Evolutionary conservation across 768 basidiomycete genomes (phyloP).

Genomic region (Suillus decipiens): DNA sequence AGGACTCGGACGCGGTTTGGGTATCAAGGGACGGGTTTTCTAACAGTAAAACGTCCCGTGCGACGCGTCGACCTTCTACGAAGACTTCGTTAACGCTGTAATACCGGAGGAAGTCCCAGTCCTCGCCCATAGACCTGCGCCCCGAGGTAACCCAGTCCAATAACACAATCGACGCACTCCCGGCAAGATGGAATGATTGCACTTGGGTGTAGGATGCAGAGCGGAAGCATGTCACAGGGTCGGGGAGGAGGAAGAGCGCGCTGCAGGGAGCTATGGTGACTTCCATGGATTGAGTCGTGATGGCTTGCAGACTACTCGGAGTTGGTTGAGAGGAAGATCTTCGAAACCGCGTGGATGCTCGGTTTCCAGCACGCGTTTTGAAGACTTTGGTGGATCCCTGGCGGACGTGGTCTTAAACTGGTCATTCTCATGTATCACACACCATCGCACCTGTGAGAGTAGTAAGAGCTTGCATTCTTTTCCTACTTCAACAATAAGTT

Average conservation of each 20-base stretch:
- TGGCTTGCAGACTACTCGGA: slow-evolving; percentile 9
- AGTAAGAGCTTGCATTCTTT: slow-evolving; percentile 62
- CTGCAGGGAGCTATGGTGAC: slow-evolving; percentile 54
- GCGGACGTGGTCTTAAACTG: slow-evolving; percentile 8
- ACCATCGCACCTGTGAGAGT: slow-evolving; percentile 73
- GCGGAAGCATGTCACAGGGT: slow-evolving; percentile 92
- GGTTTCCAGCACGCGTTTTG: slow-evolving; percentile 68
- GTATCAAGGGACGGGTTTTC: slow-evolving; percentile 43
- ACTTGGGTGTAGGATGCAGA: slow-evolving; percentile 79
- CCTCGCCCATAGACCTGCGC: slow-evolving; percentile 77
- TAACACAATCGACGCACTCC: slow-evolving; percentile 63
- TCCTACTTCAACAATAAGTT: slow-evolving; percentile 62
- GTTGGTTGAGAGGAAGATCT: slow-evolving; percentile 11
- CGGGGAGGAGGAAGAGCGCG: slow-evolving; percentile 80
- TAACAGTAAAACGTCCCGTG: slow-evolving; percentile 77
- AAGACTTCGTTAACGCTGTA: slow-evolving; percentile 84
- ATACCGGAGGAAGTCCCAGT: slow-evolving; percentile 88
- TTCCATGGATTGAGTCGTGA: slow-evolving; percentile 66
- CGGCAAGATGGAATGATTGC: slow-evolving; percentile 73
- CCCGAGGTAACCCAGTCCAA: slow-evolving; percentile 95
- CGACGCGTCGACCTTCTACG: slow-evolving; percentile 62
- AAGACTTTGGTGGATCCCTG: slow-evolving; percentile 96
- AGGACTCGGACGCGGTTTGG: neutral
- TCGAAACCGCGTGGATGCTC: slow-evolving; percentile 46
- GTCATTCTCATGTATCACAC: slow-evolving; percentile 8